Conservation (phyloP, 2,329 filamentous ascomycete species). For the Macrophomina phaseolina region DNA sequence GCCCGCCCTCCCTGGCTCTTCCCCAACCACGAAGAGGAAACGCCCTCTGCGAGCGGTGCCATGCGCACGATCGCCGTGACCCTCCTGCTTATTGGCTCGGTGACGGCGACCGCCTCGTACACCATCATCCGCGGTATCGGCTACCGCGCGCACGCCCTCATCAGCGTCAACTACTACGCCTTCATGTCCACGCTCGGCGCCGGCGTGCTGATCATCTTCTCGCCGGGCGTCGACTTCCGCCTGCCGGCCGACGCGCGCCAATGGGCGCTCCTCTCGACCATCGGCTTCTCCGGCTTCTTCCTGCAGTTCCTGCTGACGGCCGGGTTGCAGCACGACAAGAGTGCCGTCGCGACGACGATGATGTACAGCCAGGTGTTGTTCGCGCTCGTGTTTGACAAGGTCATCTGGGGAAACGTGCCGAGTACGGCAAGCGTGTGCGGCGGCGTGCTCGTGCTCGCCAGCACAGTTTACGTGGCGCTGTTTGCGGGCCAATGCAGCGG, state of each 20-base stretch:
- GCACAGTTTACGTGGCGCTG: conserved; percentile 35
- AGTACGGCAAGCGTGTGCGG: conserved; percentile 36
- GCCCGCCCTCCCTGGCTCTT: conserved; percentile 70
- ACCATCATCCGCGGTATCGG: conserved; percentile 80
- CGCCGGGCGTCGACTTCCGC: conserved; percentile 62
- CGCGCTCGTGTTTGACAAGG: conserved; percentile 65
- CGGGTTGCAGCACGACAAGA: conserved; percentile 72
- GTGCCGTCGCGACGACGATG: conserved; percentile 64
- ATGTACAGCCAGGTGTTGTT: conserved; percentile 71
- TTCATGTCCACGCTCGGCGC: conserved; percentile 70
- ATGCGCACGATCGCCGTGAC: conserved; percentile 72
- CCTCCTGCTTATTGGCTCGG: conserved; percentile 73
- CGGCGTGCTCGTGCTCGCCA: conserved; percentile 36
- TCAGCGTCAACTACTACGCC: conserved; percentile 83
- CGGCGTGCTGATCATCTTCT: conserved; percentile 58
- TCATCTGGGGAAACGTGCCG: conserved; percentile 55
- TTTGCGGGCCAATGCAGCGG: not conserved
- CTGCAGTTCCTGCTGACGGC: conserved; percentile 82
- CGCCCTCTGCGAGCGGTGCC: conserved; percentile 53
- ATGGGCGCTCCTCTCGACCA: conserved; percentile 70
- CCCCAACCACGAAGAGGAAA: conserved; percentile 34
- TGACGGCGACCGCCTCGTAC: conserved; percentile 74
- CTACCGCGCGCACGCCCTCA: conserved; percentile 74
- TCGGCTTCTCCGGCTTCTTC: conserved; percentile 75
- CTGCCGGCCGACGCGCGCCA: conserved; percentile 59